Evolutionary conservation across 176 grass and related monocot genomes (phyloP).

Genomic region (Eleusine coracana): DNA sequence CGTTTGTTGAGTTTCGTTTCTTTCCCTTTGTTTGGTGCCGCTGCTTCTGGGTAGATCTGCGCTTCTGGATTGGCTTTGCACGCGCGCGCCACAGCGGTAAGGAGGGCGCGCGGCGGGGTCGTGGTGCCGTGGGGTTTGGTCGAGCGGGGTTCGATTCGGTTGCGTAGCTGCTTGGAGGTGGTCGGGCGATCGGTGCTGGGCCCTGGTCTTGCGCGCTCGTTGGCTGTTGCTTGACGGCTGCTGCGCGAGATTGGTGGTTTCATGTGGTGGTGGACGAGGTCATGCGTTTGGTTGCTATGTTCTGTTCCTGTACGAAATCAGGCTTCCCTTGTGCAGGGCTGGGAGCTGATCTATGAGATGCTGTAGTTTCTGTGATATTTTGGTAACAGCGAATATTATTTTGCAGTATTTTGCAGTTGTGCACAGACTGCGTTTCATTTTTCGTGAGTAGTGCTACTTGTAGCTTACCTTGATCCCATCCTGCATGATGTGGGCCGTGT

Average conservation of each 20-base stretch:
- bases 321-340: background rate
- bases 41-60: slow-evolving; percentile 38
- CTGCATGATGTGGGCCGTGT: background rate
- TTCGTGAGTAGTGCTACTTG: background rate
- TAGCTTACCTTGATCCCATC: background rate
- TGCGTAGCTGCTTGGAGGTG: background rate
- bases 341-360: background rate
- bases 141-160: background rate
- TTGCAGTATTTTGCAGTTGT: background rate
- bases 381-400: background rate
- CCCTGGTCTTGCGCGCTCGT: background rate
- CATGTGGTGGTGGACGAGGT: background rate
- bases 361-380: background rate
- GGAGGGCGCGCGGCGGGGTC: background rate
- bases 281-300: background rate
- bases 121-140: background rate
- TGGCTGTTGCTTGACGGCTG: background rate
- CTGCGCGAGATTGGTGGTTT: background rate
- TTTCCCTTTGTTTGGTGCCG: background rate
- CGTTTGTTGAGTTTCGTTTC: background rate
- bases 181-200: background rate
- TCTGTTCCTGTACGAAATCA: background rate
- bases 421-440: background rate
- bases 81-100: background rate
- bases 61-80: background rate